Evolutionary conservation across 108 stramenopile genomes (phyloP).

Genomic region (Stephanodiscus minutulus): DNA sequence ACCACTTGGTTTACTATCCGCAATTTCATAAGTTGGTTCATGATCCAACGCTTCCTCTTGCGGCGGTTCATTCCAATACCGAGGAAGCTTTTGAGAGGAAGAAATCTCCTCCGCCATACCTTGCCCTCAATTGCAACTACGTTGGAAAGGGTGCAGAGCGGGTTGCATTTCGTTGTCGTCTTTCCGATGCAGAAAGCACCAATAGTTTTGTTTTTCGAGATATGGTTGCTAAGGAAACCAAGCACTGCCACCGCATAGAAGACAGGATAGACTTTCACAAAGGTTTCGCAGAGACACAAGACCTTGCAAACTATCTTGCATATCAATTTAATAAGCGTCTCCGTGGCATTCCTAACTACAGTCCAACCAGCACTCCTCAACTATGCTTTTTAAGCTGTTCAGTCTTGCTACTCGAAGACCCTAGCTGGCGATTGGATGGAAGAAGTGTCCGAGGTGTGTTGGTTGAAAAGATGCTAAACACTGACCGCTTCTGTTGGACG

Average conservation of each 20-base stretch:
- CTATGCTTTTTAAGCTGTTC: conserved; percentile 55
- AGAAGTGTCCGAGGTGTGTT: conserved; percentile 60
- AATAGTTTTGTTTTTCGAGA: conserved; percentile 40
- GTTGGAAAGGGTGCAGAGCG: conserved; percentile 48
- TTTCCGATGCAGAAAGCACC: conserved; percentile 25
- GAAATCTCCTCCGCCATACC: conserved; percentile 24
- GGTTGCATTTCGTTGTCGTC: conserved; percentile 50
- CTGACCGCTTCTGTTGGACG: conserved; percentile 49
- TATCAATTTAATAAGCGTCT: conserved; percentile 50
- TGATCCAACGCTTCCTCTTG: conserved; percentile 7
- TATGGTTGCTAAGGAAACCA: conserved; percentile 63
- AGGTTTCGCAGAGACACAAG: conserved; percentile 53
- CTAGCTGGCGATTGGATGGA: conserved; percentile 21
- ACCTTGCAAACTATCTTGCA: conserved; percentile 54
- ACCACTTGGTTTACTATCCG: conserved; percentile 41
- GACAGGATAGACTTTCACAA: conserved; percentile 51
- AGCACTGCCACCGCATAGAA: conserved; percentile 37
- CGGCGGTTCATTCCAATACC: conserved; percentile 9
- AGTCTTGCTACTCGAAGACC: conserved; percentile 53
- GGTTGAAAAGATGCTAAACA: conserved; percentile 63
- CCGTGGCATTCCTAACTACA: conserved; percentile 36
- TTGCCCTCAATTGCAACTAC: conserved; percentile 34
- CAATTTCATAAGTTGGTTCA: background rate
- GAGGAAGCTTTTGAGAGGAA: conserved; percentile 19
- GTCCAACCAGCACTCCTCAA: conserved; percentile 34